Base-by-base conservation (phyloP, 306 rosid genomes). In the Prunus fruticosa region DNA sequence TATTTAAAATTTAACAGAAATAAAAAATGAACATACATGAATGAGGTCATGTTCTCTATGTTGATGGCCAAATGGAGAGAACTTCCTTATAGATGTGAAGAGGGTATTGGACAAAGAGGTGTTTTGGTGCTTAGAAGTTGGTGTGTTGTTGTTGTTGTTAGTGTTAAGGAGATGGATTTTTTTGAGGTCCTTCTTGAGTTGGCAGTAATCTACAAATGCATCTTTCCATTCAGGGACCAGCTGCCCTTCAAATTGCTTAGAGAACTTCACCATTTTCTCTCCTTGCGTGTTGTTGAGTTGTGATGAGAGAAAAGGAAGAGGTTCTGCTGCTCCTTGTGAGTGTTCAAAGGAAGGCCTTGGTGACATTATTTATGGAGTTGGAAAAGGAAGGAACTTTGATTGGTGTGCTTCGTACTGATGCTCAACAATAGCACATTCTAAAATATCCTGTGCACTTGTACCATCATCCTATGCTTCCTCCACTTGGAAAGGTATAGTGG, bases 181-280 rank as follows among this genome's bases (percentile, higher is more conserved):
- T 77, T 92, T 89, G 82, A 96, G 84, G 78, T 86, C 93, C 69
- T 89, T 96, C 82, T 96, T 92, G 58, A 96, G 97, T 87, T 85
- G 80, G 87, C 93, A 79, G 67, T 96, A 96, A 86, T 96, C 98
- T 16, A 96, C 98, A 81, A 88, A 96, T 67, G 97, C 98, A 19
- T 96, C 96, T 83, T 92, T 96, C 99, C 99, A 96, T 89, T 96
- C 99, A 28, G 99, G 99, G 67, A 96, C 87, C 64, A 92, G 83
- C 74, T 96, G 99, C 41, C 87, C 93, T 45, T 96, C 98, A 79
- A 96, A 96, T 51, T 96, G 98, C 87, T 87, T 91, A n/a, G 96
- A 88, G 78, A 96, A 96, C 80, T 92, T 96, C 81, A 92, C 97
- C 99, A 96, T 96, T 52, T 82, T 80, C 49, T 78, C 25, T 78